phyloP scores from a whole-genome alignment of 2,329 filamentous ascomycete species.

The Neophaeococcomyces aloes region DNA sequence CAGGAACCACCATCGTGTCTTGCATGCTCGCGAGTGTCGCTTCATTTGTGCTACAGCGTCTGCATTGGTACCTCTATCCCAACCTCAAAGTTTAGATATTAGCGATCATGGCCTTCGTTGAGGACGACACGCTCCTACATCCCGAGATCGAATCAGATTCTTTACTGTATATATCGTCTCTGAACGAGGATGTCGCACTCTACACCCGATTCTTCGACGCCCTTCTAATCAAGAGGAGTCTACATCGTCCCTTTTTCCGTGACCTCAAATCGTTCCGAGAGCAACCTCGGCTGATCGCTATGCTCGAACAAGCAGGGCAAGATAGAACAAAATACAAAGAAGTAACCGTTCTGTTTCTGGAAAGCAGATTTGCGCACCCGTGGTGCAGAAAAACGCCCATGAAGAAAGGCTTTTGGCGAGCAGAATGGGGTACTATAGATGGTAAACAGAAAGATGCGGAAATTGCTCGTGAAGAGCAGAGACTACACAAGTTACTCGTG shows the following conservation, averaged over 20 bases:
- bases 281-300: conserved; percentile 12
- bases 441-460: conserved; percentile 10
- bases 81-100: neutral
- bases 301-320: neutral
- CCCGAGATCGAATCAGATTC: conserved; percentile 6
- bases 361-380: conserved; percentile 19
- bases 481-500: conserved; percentile 20
- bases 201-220: conserved; percentile 20
- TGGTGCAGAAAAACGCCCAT: conserved; percentile 15
- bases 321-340: conserved; percentile 10
- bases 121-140: conserved; percentile 7
- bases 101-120: conserved; percentile 4
- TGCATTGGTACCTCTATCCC: neutral
- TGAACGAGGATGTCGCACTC: conserved; percentile 13
- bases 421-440: conserved; percentile 8
- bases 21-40: too few species aligned
- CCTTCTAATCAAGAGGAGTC: conserved; percentile 16
- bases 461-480: conserved; percentile 17
- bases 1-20: too few species aligned
- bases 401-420: conserved; percentile 9
- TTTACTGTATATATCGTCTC: conserved; percentile 15
- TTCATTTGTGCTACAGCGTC: too few species aligned
- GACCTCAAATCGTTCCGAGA: conserved; percentile 20
- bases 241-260: conserved; percentile 16
- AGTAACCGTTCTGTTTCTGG: conserved; percentile 13